These are phyloP conservation scores for Grigorovia jiainica DNA, from an alignment of 805 yeast genomes.

Conservation along the genomic window DNA sequence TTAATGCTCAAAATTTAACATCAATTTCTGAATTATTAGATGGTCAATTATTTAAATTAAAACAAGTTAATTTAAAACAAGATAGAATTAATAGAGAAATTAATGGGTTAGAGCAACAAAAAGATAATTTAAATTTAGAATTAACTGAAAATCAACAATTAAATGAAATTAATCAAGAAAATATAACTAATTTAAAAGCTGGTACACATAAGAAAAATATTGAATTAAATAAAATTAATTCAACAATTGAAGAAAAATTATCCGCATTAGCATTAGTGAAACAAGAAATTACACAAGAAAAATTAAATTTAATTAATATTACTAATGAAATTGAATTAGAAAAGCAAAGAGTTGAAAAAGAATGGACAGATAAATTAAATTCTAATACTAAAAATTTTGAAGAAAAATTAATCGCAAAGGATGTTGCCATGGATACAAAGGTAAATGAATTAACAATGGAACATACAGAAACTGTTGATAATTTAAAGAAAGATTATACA, in stretches of 20 bases:
- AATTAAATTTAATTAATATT: slow-evolving; percentile 16
- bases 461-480: slow-evolving; percentile 18
- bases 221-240: slow-evolving; percentile 17
- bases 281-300: slow-evolving; percentile 24
- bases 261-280: slow-evolving; percentile 18
- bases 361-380: slow-evolving; percentile 19
- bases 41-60: slow-evolving; percentile 19
- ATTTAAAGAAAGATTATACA: slow-evolving; percentile 14
- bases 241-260: slow-evolving; percentile 14
- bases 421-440: slow-evolving; percentile 15
- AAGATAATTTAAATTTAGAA: slow-evolving; percentile 12
- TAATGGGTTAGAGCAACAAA: slow-evolving; percentile 10
- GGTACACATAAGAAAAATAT: slow-evolving; percentile 21
- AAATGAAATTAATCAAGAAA: slow-evolving; percentile 16
- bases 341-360: slow-evolving; percentile 19
- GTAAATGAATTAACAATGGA: slow-evolving; percentile 10
- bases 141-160: slow-evolving; percentile 10
- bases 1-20: slow-evolving; percentile 15
- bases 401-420: slow-evolving; percentile 17
- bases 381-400: slow-evolving; percentile 19
- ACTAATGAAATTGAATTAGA: slow-evolving; percentile 23
- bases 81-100: slow-evolving; percentile 15
- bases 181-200: slow-evolving; percentile 14
- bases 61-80: slow-evolving; percentile 14
- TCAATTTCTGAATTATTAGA: slow-evolving; percentile 20